These are phyloP conservation scores for Verbena officinalis DNA, from an alignment of 257 asterid species.

Conservation along the genomic window DNA sequence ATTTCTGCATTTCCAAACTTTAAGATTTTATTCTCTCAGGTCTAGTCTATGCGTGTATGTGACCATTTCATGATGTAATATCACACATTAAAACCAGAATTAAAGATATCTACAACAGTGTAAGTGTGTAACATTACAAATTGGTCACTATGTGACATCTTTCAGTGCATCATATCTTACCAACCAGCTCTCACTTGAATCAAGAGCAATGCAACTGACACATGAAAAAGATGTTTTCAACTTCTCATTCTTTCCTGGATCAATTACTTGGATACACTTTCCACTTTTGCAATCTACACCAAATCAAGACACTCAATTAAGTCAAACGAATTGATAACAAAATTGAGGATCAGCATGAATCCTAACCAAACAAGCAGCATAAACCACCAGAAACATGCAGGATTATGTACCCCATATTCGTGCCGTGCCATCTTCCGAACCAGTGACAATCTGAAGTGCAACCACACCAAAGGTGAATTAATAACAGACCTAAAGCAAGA, in stretches of 20 bases:
- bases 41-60: too few relatives aligned
- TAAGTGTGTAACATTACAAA: not conserved
- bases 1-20: conserved; percentile 7
- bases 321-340: conserved; percentile 26
- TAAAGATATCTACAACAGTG: not conserved
- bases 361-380: conserved; percentile 4
- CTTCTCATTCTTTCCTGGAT: conserved; percentile 55
- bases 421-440: conserved; percentile 97
- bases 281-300: conserved; percentile 88
- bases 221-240: conserved; percentile 46
- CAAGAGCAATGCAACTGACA: conserved; percentile 87
- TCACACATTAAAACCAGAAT: conserved; percentile 4
- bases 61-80: too few relatives aligned
- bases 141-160: not conserved
- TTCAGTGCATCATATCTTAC: conserved; percentile 48
- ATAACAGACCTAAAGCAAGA: conserved; percentile 21
- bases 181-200: conserved; percentile 98
- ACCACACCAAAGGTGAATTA: conserved; percentile 21
- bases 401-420: conserved; percentile 84
- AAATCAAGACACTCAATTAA: conserved; percentile 28
- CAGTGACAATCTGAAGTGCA: conserved; percentile 82
- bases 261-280: conserved; percentile 70
- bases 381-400: conserved; percentile 16
- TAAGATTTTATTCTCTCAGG: not conserved
- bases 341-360: conserved; percentile 18